These are phyloP conservation scores for Mycena rebaudengoi DNA, from an alignment of 768 basidiomycete species.

Conservation along the genomic window DNA sequence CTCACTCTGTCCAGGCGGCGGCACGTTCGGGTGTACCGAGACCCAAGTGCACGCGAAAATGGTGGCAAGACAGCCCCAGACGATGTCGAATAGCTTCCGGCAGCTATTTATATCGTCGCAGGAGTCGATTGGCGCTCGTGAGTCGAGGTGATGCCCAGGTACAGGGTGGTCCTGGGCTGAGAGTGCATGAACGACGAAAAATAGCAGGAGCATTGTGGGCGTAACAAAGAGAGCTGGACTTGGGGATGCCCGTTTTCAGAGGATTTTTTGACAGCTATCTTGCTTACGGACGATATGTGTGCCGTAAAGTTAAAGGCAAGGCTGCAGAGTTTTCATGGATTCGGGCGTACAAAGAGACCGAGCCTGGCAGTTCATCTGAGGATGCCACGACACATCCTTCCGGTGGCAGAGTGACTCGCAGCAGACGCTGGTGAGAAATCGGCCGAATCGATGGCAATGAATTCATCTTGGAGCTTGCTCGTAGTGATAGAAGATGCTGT, in stretches of 20 bases:
- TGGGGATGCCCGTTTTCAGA: background rate
- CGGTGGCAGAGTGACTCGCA: no score
- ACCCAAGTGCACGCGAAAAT: slow-evolving; percentile 36
- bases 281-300: no score
- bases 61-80: slow-evolving; percentile 29
- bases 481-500: no score
- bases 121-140: background rate
- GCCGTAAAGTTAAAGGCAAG: background rate
- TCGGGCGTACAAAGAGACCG: no score
- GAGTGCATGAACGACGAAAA: background rate
- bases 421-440: no score
- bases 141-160: background rate
- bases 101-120: slow-evolving; percentile 10
- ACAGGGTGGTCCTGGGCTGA: background rate
- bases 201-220: background rate
- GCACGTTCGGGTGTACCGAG: slow-evolving; percentile 33
- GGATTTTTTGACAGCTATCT: background rate
- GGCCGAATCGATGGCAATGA: no score
- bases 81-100: slow-evolving; percentile 24
- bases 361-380: no score
- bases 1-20: background rate
- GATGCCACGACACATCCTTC: no score
- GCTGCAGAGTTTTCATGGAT: no score
- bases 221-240: background rate
- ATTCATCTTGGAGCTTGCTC: no score